Evolutionary conservation across 805 yeast species (phyloP).

Genomic region (Pichia kluyveri): DNA sequence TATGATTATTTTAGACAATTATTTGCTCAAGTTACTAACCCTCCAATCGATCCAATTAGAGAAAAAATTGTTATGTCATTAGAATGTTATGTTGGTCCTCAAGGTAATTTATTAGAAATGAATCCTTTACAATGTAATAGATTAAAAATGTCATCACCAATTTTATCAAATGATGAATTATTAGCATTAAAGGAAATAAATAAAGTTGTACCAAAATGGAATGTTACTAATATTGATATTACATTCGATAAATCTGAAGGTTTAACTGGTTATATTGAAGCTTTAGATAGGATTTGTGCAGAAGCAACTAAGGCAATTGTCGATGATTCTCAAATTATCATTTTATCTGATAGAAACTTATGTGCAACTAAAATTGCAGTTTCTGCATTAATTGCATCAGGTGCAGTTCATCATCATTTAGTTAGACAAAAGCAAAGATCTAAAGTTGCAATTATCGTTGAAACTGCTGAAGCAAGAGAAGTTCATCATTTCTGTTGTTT

Average conservation of each 20-base stretch:
- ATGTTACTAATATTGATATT: slow-evolving; percentile 72
- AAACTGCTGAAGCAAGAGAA: slow-evolving; percentile 96
- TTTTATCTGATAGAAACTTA: slow-evolving; percentile 65
- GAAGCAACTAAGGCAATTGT: slow-evolving; percentile 83
- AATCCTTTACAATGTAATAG: slow-evolving; percentile 87
- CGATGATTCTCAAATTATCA: slow-evolving; percentile 61
- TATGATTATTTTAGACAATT: slow-evolving; percentile 93
- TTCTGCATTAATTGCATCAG: slow-evolving; percentile 85
- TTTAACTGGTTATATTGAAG: slow-evolving; percentile 71
- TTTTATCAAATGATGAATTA: slow-evolving; percentile 65
- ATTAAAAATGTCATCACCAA: slow-evolving; percentile 73
- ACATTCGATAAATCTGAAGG: slow-evolving; percentile 83
- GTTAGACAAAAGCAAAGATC: slow-evolving; percentile 95
- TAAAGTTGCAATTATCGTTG: slow-evolving; percentile 83
- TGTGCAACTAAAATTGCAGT: slow-evolving; percentile 62
- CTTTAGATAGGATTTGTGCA: slow-evolving; percentile 79
- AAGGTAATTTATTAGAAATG: slow-evolving; percentile 91
- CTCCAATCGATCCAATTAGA: slow-evolving; percentile 97
- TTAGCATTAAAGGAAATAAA: slow-evolving; percentile 65
- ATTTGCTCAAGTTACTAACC: slow-evolving; percentile 97
- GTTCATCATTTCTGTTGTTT: slow-evolving; percentile 93
- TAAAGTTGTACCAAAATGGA: slow-evolving; percentile 79
- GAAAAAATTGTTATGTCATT: slow-evolving; percentile 95
- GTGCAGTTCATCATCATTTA: slow-evolving; percentile 94
- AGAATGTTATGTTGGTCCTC: slow-evolving; percentile 98